Base-by-base conservation (phyloP, 1,284 basidiomycete species). In the Austropuccinia psidii region DNA sequence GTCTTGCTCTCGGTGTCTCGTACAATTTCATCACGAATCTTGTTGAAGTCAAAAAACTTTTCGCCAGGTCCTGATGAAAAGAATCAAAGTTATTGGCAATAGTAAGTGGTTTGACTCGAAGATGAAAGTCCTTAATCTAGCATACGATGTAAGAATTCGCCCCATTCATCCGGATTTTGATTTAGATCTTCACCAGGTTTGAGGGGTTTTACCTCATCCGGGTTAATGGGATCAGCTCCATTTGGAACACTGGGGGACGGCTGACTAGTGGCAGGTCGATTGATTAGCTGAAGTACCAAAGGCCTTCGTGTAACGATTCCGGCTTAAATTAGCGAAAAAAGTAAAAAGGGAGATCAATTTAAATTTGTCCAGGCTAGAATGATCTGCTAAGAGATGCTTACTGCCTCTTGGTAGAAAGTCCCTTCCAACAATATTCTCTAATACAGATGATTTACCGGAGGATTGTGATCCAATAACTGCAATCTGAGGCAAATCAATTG, bases 1-100 rank as follows among this genome's bases (percentile, higher is more conserved):
- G 95, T 98, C 86, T 97, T 97, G 75, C 91, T 90, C 80, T 98
- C 95, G 0, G 95, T 98, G 81, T 98, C 95, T 75, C 89, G 88
- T 39, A 97, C 87, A 78, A 98, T 98, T 83, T 98, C 95, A 58
- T 90, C 91, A 76, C 94, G 86, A 80, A 98, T 96, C 85, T 96
- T 95, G 83, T 87, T 85, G 83, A 98, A 98, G 83, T 98, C 95
- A 81, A 89, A 89, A 84, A 98, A 96, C 83, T 98, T 98, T 83
- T 98, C 91, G 72, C 90, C 90, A 0, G 95, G 93, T 57, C 96
- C 61, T 19, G 9, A n/a, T 29, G 29, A 21, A 65, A 65, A 41
- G n/a, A 21, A 24, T 7, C 19, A 62, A 24, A 29, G 47, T 24
- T 19, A n/a, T 2, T 7, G 55, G 15, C 21, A 58, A 47, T 45